A percentile compares a stretch with the other conserved stretches of the same genome.
phyloP scores from a whole-genome alignment of 2,329 filamentous ascomycete genomes.

The Verticillium nonalfalfae region DNA sequence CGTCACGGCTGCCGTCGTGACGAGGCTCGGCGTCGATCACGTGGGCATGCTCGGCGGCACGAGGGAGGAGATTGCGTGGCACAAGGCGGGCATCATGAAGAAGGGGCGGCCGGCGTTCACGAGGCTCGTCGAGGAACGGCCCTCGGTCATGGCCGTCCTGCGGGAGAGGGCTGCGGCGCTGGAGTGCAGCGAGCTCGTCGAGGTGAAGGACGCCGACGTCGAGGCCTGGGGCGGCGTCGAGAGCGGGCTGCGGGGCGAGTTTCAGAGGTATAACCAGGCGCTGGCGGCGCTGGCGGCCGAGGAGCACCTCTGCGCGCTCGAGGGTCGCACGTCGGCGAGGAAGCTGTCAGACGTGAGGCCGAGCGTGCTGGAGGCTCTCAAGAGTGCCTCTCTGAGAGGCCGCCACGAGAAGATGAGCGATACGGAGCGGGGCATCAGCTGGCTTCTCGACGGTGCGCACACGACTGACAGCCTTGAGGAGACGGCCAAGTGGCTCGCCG shows the following conservation, averaged over 20 bases:
- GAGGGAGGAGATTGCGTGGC: constrained; percentile 78
- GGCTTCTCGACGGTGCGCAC: constrained; percentile 85
- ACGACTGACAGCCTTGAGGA: constrained; percentile 77
- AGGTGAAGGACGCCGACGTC: constrained; percentile 6
- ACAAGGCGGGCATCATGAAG: constrained; percentile 87
- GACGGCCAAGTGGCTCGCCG: constrained; percentile 70
- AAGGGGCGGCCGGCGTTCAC: constrained; percentile 35
- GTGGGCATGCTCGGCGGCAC: constrained; percentile 73
- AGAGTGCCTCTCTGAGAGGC: constrained; percentile 63
- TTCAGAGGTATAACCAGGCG: constrained; percentile 54
- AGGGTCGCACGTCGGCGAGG: constrained; percentile 37
- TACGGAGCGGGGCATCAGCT: constrained; percentile 44
- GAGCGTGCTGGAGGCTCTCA: constrained; percentile 59
- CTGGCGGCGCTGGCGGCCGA: constrained; percentile 40
- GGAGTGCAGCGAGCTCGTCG: constrained; percentile 26
- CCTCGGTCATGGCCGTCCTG: constrained; percentile 45
- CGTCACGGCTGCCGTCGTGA: constrained; percentile 67
- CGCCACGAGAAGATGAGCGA: constrained; percentile 64
- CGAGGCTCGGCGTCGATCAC: constrained; percentile 82
- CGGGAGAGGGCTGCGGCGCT: constrained; percentile 48
- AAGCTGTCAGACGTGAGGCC: constrained; percentile 37
- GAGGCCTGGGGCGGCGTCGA: constrained; percentile 10
- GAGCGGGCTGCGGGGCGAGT: constrained; percentile 36
- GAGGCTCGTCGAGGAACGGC: constrained; percentile 16
- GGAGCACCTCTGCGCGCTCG: constrained; percentile 11